phyloP scores from a whole-genome alignment of 805 yeast genomes.

The Myxozyma neglecta region DNA sequence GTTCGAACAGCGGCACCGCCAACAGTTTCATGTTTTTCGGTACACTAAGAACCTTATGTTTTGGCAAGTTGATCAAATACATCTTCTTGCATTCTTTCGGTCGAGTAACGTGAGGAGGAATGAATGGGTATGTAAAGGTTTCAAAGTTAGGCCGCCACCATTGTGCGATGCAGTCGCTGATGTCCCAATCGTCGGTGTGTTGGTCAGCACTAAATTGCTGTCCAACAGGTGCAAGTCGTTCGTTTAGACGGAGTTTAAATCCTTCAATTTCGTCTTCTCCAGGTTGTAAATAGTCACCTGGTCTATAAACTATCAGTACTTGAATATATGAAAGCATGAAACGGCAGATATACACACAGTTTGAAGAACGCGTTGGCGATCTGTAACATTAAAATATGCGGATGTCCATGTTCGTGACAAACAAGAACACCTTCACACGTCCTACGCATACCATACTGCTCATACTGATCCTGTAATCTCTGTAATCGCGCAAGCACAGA shows the following conservation, averaged over 20 bases:
- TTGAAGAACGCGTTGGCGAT: slow-evolving; percentile 40
- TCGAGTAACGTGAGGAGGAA: slow-evolving; percentile 41
- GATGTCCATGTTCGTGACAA: slow-evolving; percentile 42
- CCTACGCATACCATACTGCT: slow-evolving; percentile 38
- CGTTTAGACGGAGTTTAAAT: slow-evolving; percentile 31
- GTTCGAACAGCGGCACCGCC: slow-evolving; percentile 41
- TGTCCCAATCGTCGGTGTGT: slow-evolving; percentile 36
- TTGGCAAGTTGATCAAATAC: slow-evolving; percentile 38
- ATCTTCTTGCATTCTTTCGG: slow-evolving; percentile 42
- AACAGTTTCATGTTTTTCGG: slow-evolving; percentile 39
- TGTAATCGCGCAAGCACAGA: slow-evolving; percentile 36
- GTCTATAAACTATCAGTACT: slow-evolving; percentile 15
- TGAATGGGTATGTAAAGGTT: slow-evolving; percentile 38
- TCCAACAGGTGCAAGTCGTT: slow-evolving; percentile 32
- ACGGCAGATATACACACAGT: slow-evolving; percentile 20
- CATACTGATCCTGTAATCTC: slow-evolving; percentile 37
- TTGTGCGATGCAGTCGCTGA: slow-evolving; percentile 40
- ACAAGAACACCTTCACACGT: slow-evolving; percentile 39
- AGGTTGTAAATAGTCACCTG: slow-evolving; percentile 36
- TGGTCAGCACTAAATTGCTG: slow-evolving; percentile 25
- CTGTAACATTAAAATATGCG: slow-evolving; percentile 38
- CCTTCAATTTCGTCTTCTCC: slow-evolving; percentile 37
- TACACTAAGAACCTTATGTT: slow-evolving; percentile 35
- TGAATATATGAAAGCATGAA: not conserved
- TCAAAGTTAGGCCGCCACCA: slow-evolving; percentile 43